Evolutionary conservation across 495 filamentous ascomycete species (phyloP).

Genomic region (Jackrogersella minutella): DNA sequence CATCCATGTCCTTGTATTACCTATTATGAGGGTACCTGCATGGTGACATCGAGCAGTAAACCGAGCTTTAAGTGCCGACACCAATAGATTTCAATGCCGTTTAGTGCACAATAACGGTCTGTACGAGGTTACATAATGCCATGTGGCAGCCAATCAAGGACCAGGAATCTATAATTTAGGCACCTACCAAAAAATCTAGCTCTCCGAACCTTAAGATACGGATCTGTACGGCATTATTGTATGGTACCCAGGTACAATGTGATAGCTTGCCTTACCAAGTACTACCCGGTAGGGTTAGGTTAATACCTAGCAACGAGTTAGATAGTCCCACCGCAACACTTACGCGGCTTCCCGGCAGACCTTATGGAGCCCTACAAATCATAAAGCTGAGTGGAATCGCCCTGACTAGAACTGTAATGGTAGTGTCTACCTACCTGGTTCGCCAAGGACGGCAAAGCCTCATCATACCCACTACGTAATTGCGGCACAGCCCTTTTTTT

Average conservation of each 20-base stretch:
- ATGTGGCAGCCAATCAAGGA: conserved; percentile 9
- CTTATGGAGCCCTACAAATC: neutral
- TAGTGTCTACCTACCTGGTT: conserved; percentile 12
- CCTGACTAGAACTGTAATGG: conserved; percentile 9
- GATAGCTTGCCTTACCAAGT: neutral
- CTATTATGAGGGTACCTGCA: neutral
- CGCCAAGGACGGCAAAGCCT: conserved; percentile 30
- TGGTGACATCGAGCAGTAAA: conserved; percentile 1
- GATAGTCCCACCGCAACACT: neutral
- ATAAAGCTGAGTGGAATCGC: conserved; percentile 7
- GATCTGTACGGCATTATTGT: neutral
- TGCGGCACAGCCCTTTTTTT: conserved; percentile 14
- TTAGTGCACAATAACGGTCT: neutral
- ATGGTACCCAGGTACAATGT: neutral
- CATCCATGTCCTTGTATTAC: no score
- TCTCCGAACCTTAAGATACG: neutral
- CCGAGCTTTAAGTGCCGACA: conserved; percentile 13
- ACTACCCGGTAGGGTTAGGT: no score
- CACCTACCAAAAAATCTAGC: neutral
- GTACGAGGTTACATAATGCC: neutral
- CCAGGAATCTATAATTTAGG: neutral
- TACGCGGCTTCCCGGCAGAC: conserved; percentile 1
- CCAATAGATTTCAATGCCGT: neutral
- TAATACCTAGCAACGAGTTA: no score
- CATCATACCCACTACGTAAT: conserved; percentile 25